Conservation (phyloP, 768 basidiomycete species). For the Xerocomellus amylosporus region DNA sequence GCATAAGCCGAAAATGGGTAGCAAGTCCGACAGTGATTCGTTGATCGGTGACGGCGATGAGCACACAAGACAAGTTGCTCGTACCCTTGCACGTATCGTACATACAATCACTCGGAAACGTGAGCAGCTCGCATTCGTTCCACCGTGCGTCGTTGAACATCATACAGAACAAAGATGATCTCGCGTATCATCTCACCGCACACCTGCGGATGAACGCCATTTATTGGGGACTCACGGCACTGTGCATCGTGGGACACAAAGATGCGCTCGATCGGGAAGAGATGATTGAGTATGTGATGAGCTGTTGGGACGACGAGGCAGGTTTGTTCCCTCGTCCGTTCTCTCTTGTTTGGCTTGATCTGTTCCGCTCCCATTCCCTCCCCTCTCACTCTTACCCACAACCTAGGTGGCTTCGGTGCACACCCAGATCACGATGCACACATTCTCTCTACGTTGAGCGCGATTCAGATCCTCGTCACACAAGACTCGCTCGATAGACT, state of each 20-base stretch:
- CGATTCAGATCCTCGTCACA: constrained; percentile 86
- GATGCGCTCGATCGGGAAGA: constrained; percentile 82
- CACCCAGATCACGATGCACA: constrained; percentile 94
- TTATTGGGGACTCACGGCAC: constrained; percentile 93
- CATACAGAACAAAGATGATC: constrained; percentile 73
- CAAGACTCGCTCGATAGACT: constrained; percentile 77
- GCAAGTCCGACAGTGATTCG: too few species aligned
- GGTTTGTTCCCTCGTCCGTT: constrained; percentile 40
- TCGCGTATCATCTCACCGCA: constrained; percentile 85
- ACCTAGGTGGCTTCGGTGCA: constrained; percentile 82
- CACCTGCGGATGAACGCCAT: constrained; percentile 95
- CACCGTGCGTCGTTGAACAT: background rate
- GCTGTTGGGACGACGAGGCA: constrained; percentile 91
- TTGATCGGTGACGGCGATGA: constrained; percentile 8
- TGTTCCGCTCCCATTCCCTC: background rate
- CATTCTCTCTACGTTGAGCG: constrained; percentile 81
- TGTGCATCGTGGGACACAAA: constrained; percentile 72
- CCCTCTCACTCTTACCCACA: too few species aligned
- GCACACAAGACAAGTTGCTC: constrained; percentile 31
- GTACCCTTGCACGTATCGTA: constrained; percentile 67
- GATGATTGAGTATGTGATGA: constrained; percentile 86
- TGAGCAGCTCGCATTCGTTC: constrained; percentile 25
- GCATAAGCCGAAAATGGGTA: too few species aligned
- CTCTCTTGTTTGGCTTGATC: constrained; percentile 2
- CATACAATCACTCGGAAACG: constrained; percentile 73